Conservation (phyloP, 805 yeast genomes). For the Schwanniomyces occidentalis region DNA sequence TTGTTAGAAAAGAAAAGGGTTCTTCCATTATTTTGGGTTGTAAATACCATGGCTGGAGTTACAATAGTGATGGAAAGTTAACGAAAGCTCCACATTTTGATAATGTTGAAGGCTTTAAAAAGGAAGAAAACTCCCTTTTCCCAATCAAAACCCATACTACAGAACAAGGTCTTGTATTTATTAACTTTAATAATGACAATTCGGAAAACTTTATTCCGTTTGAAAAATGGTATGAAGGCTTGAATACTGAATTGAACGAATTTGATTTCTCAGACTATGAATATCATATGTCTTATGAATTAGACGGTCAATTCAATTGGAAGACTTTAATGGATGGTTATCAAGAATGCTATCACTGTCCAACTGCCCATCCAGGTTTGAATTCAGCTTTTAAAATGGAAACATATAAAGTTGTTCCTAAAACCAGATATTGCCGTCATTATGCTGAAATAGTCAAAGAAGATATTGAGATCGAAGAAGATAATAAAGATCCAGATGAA, state of each 20-base stretch:
- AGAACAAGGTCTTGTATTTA: constrained; percentile 55
- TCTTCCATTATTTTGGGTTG: constrained; percentile 60
- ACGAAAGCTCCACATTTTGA: constrained; percentile 66
- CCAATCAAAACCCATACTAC: constrained; percentile 56
- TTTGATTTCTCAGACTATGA: constrained; percentile 62
- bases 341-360: constrained; percentile 69
- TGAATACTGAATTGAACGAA: constrained; percentile 53
- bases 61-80: constrained; percentile 58
- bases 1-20: constrained; percentile 58
- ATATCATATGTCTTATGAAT: constrained; percentile 63
- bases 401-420: constrained; percentile 65
- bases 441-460: constrained; percentile 53
- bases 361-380: constrained; percentile 66
- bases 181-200: constrained; percentile 50
- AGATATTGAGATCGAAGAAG: constrained; percentile 24
- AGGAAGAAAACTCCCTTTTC: constrained; percentile 54
- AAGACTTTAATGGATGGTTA: constrained; percentile 68
- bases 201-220: constrained; percentile 47
- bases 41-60: constrained; percentile 66
- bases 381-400: constrained; percentile 59
- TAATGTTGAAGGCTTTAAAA: constrained; percentile 56
- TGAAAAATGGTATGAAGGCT: constrained; percentile 53
- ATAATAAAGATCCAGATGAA: constrained; percentile 28
- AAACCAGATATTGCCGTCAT: constrained; percentile 59
- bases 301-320: constrained; percentile 67